A percentile compares a stretch with the other conserved stretches of the same genome.
These are phyloP conservation scores for Dactylonectria macrodidyma DNA, from an alignment of 2,329 filamentous ascomycete genomes.

Conservation along the genomic window DNA sequence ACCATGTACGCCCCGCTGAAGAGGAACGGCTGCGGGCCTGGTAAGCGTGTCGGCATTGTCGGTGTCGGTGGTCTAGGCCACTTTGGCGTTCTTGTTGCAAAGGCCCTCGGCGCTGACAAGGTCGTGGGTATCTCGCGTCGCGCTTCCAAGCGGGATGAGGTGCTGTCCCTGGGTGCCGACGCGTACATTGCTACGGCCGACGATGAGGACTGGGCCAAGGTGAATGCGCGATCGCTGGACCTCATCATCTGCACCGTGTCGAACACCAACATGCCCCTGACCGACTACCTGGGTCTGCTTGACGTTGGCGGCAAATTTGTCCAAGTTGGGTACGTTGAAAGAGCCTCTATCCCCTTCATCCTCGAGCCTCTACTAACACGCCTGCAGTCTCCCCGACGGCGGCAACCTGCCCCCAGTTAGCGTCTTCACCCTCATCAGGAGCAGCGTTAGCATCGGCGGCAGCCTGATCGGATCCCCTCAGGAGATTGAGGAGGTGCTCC, in stretches of 20 bases:
- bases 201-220: constrained; percentile 67
- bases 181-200: constrained; percentile 59
- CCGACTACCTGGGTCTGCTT: constrained; percentile 73
- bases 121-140: constrained; percentile 72
- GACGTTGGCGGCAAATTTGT: constrained; percentile 73
- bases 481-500: constrained; percentile 73
- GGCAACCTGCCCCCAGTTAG: constrained; percentile 44
- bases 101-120: constrained; percentile 73
- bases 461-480: constrained; percentile 63
- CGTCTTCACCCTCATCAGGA: constrained; percentile 42
- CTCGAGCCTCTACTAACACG: constrained; percentile 64
- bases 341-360: constrained; percentile 22
- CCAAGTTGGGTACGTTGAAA: constrained; percentile 67
- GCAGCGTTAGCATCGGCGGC: constrained; percentile 60
- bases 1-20: constrained; percentile 84
- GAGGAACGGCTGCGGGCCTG: constrained; percentile 64
- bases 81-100: constrained; percentile 77
- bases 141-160: constrained; percentile 67
- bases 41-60: constrained; percentile 76
- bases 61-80: constrained; percentile 79
- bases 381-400: constrained; percentile 43
- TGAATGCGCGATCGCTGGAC: constrained; percentile 66
- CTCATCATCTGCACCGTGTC: constrained; percentile 74
- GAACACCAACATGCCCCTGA: constrained; percentile 68
- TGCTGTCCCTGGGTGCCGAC: constrained; percentile 70